Evolutionary conservation across 306 rosid genomes (phyloP), one percentile per base, ranked within the genome.

Genomic region (Cucurbita pepo): DNA sequence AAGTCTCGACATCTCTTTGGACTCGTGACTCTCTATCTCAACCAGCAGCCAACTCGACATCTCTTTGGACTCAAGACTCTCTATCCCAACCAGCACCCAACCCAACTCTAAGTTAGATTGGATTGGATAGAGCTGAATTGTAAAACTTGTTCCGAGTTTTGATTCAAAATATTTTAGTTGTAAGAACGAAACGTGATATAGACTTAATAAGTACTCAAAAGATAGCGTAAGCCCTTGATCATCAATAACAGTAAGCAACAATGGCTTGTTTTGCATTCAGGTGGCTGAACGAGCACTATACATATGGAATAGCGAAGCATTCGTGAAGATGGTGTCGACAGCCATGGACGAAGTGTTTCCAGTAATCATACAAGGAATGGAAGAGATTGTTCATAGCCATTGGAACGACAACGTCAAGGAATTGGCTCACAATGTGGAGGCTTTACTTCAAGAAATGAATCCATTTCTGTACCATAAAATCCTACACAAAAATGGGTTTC

Each of bases 231-330:
- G n/a, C 16, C 11, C n/a, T 48, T 57, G 41, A 30, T 12, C 10
- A 9, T 58, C n/a, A 25, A 58, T 1, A 25, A 12, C 41, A 10
- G 0, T n/a, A 11, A 13, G 34, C 54, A 75, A 44, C 45, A 56
- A 75, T 47, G 8, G 64, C 8, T 58, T 12, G 0, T 21, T 14
- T 36, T 7, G 63, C 1, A 6, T 34, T 55, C 61, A 90, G 96
- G 96, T 93, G 47, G 98, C 96, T 0, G 97, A 93, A 80, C 81
- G 98, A 5, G 97, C 98, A 0, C 86, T 93, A 0, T 87, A 85
- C 70, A 78, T 90, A 8, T 90, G 97, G 98, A 93, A 88, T 90
- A 93, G 86, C 54, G 96, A 90, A 80, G 90, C 86, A 15, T 93
- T 93, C 50, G 89, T 88, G 67, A 88, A 80, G 77, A 87, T 90